Base-by-base conservation (phyloP, 2,329 filamentous ascomycete genomes). In the Grosmannia penicillata region DNA sequence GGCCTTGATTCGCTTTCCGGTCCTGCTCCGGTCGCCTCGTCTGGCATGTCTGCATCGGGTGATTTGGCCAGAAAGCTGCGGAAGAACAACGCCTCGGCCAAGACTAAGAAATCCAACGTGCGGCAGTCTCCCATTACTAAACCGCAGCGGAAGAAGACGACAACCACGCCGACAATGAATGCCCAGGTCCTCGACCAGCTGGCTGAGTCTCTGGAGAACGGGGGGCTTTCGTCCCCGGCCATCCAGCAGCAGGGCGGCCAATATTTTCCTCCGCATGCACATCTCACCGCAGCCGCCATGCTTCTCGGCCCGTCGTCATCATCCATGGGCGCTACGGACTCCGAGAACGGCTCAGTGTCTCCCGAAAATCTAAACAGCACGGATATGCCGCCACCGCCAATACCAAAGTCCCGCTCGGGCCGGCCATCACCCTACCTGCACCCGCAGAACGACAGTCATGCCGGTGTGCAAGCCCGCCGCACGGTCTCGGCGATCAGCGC, bases 71-170 rank as follows among this genome's bases (percentile, higher is more conserved):
- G 69, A 52, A 74, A 73, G 48, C 50, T 59, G 23, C 62, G 68
- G 37, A 73, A 66, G 58, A 71, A 54, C 48, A 65, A 60, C 36
- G 61, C 65, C n/a, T n/a, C n/a, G 2, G 55, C 59, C 24, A 72
- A 76, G 54, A 62, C 68, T 36, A 49, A 59, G 45, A 65, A 74
- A 49, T 55, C 62, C 8, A 65, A 63, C 39, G 64, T 83, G 40
- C 72, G 76, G 48, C 77, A 82, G 55, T 84, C 79, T 11, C 79
- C 81, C 4, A 82, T 84, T 37, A 68, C 77, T 26, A 84, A 83
- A 52, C 72, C 78, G 10, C 66, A 73, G 49, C 65, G 70, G 28
- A 66, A 66, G 47, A 74, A 70, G 53, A 57, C 58, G 6, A 60
- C 47, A 43, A 60, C 70, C 3, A 74, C 71, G 28, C 69, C 72